These are phyloP conservation scores for Pleurotus eryngii DNA, from an alignment of 768 basidiomycete genomes.

Conservation along the genomic window DNA sequence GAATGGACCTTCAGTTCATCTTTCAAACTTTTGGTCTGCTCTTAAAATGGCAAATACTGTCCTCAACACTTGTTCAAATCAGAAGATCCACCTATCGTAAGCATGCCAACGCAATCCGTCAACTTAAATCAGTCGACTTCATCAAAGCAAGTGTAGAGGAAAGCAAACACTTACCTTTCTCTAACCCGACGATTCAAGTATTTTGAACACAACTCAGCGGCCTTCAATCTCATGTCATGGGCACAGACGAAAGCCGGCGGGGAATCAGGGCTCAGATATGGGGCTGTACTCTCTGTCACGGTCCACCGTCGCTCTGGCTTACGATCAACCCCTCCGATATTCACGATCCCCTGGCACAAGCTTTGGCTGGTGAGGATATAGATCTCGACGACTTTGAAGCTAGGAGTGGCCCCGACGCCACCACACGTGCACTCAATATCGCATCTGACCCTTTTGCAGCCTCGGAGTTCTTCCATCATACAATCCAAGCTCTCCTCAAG, in stretches of 20 bases:
- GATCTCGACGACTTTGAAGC: constrained; percentile 28
- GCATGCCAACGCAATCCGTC: neutral
- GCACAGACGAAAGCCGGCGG: neutral
- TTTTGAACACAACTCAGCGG: neutral
- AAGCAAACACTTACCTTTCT: neutral
- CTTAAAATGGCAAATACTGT: neutral
- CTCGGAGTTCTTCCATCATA: constrained; percentile 29
- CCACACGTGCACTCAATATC: constrained; percentile 15
- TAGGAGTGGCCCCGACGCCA: constrained; percentile 18
- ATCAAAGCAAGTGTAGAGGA: neutral
- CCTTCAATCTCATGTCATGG: neutral
- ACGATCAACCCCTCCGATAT: constrained; percentile 31
- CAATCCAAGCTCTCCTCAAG: constrained; percentile 23
- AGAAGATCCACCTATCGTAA: neutral
- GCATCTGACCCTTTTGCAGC: constrained; percentile 28
- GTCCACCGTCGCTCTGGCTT: constrained; percentile 29
- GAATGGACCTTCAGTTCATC: constrained; percentile 14
- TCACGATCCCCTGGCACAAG: constrained; percentile 31
- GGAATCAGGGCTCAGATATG: neutral
- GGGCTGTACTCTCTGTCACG: constrained; percentile 7
- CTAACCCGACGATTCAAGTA: neutral
- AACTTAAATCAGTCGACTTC: neutral
- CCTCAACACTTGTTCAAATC: neutral
- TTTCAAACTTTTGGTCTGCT: constrained; percentile 7
- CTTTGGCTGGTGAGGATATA: constrained; percentile 33